phyloP scores from a whole-genome alignment of 2,329 filamentous ascomycete genomes.

The Pseudogymnoascus sp. region DNA sequence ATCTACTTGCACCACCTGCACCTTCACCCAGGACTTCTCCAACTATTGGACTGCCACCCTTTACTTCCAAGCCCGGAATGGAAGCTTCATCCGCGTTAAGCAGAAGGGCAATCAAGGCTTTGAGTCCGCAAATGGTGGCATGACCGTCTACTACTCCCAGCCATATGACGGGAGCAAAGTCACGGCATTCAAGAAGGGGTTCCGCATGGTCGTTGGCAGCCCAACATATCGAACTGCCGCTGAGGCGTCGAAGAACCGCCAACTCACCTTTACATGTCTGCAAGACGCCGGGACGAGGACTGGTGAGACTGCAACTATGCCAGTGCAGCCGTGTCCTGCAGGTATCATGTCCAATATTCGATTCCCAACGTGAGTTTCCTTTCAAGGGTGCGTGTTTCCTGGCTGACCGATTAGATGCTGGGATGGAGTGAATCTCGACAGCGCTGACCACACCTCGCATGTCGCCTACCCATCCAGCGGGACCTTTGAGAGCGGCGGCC shows the following conservation, averaged over 20 bases:
- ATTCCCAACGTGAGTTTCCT: slow-evolving; percentile 22
- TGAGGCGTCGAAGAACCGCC: slow-evolving; percentile 33
- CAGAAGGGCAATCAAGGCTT: slow-evolving; percentile 31
- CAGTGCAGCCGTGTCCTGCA: slow-evolving; percentile 24
- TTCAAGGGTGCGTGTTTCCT: background rate
- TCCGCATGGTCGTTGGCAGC: slow-evolving; percentile 40
- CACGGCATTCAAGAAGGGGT: slow-evolving; percentile 39
- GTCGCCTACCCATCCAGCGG: slow-evolving; percentile 25
- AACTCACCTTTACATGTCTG: slow-evolving; percentile 39
- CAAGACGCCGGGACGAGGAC: slow-evolving; percentile 32
- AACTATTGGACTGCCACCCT: slow-evolving; percentile 31
- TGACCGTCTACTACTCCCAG: slow-evolving; percentile 32
- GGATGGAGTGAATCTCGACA: slow-evolving; percentile 23
- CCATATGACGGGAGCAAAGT: slow-evolving; percentile 30
- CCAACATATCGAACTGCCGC: slow-evolving; percentile 29
- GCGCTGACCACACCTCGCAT: slow-evolving; percentile 18
- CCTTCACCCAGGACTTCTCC: slow-evolving; percentile 32
- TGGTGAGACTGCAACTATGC: slow-evolving; percentile 34
- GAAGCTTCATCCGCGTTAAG: slow-evolving; percentile 27
- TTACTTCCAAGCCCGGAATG: slow-evolving; percentile 27
- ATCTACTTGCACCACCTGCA: slow-evolving; percentile 29
- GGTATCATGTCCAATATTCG: slow-evolving; percentile 29
- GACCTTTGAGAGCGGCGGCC: slow-evolving; percentile 16
- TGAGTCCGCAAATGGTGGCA: slow-evolving; percentile 28
- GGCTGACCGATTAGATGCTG: slow-evolving; percentile 17